Percentiles rank a stretch among this genome's conserved stretches.
phyloP scores from a whole-genome alignment of 2,329 filamentous ascomycete genomes.

The Microsporum audouinii region DNA sequence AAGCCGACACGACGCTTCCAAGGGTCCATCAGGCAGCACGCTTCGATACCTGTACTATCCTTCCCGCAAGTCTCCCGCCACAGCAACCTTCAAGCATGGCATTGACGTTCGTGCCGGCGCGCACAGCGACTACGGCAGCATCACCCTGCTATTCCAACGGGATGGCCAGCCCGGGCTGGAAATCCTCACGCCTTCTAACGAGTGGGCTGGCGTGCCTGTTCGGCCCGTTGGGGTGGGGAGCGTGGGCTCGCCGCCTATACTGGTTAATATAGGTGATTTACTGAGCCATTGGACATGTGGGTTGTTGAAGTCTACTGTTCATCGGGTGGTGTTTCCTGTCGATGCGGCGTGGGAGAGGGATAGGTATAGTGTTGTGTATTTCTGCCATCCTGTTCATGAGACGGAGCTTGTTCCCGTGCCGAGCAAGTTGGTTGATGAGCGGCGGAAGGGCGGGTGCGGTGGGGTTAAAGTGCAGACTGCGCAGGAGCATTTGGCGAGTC shows the following conservation, averaged over 20 bases:
- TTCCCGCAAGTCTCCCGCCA: conserved; percentile 37
- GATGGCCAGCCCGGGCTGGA: conserved; percentile 77
- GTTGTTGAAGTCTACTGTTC: conserved; percentile 73
- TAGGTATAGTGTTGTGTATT: conserved; percentile 50
- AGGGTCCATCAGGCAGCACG: conserved; percentile 45
- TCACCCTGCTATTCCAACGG: conserved; percentile 70
- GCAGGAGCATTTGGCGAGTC: conserved; percentile 45
- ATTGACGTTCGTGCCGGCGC: conserved; percentile 75
- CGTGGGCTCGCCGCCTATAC: conserved; percentile 49
- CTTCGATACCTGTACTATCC: conserved; percentile 66
- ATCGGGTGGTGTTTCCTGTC: conserved; percentile 66
- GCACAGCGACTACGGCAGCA: conserved; percentile 71
- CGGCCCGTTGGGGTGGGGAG: conserved; percentile 32
- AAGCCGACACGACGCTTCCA: conserved; percentile 45
- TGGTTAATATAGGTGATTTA: conserved; percentile 60
- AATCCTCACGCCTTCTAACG: conserved; percentile 50
- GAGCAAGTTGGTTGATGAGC: conserved; percentile 37
- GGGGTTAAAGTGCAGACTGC: conserved; percentile 42
- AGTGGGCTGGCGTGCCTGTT: conserved; percentile 58
- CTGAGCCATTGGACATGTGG: conserved; percentile 85
- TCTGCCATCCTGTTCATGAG: conserved; percentile 50
- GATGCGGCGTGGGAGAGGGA: conserved; percentile 20
- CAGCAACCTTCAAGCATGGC: conserved; percentile 35
- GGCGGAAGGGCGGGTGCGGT: conserved; percentile 30
- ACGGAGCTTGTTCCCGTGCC: conserved; percentile 45